phyloP scores from a whole-genome alignment of 208 protist species.

The Trypanosomatidae sp. region DNA sequence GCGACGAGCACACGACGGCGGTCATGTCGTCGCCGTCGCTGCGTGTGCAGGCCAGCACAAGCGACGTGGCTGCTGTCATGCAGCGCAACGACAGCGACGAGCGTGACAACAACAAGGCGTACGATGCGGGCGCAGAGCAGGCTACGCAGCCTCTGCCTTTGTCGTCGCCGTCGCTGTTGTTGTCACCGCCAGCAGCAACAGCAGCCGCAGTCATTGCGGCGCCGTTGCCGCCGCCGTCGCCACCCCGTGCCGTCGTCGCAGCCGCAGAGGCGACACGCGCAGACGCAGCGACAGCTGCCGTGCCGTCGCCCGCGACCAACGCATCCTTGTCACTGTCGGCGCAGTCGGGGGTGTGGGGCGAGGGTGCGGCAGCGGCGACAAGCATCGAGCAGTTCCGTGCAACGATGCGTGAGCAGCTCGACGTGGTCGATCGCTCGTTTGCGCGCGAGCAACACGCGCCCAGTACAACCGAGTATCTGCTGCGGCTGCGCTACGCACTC shows the following conservation, averaged over 20 bases:
- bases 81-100: too few relatives aligned
- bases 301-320: too few relatives aligned
- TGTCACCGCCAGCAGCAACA: not conserved
- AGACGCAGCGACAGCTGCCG: too few relatives aligned
- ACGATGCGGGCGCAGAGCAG: too few relatives aligned
- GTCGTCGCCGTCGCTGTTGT: not conserved
- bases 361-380: conserved; percentile 11
- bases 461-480: conserved; percentile 47
- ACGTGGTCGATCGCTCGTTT: conserved; percentile 64
- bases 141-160: too few relatives aligned
- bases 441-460: conserved; percentile 55
- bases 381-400: conserved; percentile 68
- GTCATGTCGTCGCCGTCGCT: too few relatives aligned
- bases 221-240: not conserved
- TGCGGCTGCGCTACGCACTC: conserved; percentile 37
- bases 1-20: too few relatives aligned
- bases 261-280: too few relatives aligned
- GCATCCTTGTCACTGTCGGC: not conserved
- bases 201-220: not conserved
- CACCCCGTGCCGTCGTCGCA: too few relatives aligned
- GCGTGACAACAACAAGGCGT: too few relatives aligned
- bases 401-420: conserved; percentile 65
- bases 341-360: not conserved
- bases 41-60: too few relatives aligned
- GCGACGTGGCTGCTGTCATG: too few relatives aligned